phyloP scores from a whole-genome alignment of 2,329 filamentous ascomycete genomes.

The Lasiodiplodia theobromae region DNA sequence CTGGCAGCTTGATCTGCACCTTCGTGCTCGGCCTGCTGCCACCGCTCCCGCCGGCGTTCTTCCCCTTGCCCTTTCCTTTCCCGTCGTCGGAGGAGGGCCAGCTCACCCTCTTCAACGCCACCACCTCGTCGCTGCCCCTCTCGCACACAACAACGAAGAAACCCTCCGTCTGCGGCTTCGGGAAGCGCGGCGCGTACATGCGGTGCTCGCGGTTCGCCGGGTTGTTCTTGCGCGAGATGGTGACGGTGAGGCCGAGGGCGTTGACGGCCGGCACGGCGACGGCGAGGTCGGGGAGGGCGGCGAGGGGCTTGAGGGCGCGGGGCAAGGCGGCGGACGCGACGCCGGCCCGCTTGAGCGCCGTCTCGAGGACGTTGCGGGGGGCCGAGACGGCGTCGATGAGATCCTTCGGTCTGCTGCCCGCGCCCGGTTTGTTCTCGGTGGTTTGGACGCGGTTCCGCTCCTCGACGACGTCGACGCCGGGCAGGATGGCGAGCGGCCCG shows the following conservation, averaged over 20 bases:
- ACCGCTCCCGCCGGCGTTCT: conserved; percentile 35
- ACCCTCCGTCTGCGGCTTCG: conserved; percentile 92
- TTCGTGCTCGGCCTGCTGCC: conserved; percentile 55
- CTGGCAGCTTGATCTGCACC: conserved; percentile 68
- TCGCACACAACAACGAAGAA: conserved; percentile 86
- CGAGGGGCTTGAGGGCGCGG: conserved; percentile 66
- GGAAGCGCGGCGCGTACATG: conserved; percentile 87
- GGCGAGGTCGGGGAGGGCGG: conserved; percentile 72
- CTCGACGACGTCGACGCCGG: conserved; percentile 65
- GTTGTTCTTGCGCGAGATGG: conserved; percentile 71
- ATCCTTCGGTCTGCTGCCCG: conserved; percentile 40
- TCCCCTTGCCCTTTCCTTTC: conserved; percentile 32
- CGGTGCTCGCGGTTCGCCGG: conserved; percentile 68
- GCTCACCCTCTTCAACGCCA: conserved; percentile 84
- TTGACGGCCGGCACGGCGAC: conserved; percentile 69
- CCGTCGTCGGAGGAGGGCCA: conserved; percentile 63
- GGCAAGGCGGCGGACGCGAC: conserved; percentile 55
- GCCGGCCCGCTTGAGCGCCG: conserved; percentile 56
- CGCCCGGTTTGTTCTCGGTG: conserved; percentile 32
- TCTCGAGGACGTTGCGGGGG: conserved; percentile 40
- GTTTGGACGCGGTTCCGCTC: conserved; percentile 52
- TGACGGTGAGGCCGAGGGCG: conserved; percentile 68
- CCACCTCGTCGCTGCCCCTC: conserved; percentile 72
- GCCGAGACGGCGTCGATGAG: conserved; percentile 49
- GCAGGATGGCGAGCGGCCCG: conserved; percentile 78